Percentiles rank a stretch among this genome's conserved stretches.
phyloP scores from a whole-genome alignment of 1,284 basidiomycete genomes.

The Trichosporon sp. region DNA sequence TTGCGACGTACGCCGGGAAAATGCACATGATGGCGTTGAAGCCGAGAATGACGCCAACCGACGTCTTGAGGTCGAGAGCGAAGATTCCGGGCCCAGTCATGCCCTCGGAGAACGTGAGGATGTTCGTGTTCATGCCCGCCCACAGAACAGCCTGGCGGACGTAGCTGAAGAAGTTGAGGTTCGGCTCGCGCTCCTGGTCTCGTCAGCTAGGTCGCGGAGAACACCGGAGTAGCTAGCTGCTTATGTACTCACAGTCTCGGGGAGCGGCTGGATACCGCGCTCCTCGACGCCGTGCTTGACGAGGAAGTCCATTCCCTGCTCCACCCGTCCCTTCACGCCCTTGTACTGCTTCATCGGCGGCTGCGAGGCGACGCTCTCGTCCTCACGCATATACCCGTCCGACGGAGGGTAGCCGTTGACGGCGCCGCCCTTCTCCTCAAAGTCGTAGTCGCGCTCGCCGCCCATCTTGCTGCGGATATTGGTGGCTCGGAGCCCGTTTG shows the following conservation, averaged over 20 bases:
- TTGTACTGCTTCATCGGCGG: constrained; percentile 9
- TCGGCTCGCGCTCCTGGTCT: constrained; percentile 26
- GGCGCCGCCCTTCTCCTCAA: constrained; percentile 11
- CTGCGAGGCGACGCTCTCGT: constrained; percentile 8
- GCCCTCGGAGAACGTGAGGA: constrained; percentile 54
- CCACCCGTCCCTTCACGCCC: constrained; percentile 4
- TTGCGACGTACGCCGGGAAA: constrained; percentile 59
- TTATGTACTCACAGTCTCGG: constrained; percentile 44
- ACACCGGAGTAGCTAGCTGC: neutral
- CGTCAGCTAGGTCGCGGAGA: constrained; percentile 8
- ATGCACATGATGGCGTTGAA: constrained; percentile 42
- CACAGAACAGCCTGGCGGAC: constrained; percentile 52
- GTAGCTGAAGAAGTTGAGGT: constrained; percentile 39
- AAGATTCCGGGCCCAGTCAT: constrained; percentile 50
- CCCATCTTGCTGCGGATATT: neutral
- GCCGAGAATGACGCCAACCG: constrained; percentile 43
- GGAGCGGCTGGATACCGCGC: constrained; percentile 50
- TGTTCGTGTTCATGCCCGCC: constrained; percentile 54
- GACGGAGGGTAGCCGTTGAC: neutral
- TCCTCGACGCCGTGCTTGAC: constrained; percentile 54
- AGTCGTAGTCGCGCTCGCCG: neutral
- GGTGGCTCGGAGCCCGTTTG: neutral
- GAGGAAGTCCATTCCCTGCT: constrained; percentile 42
- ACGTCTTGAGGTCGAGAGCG: constrained; percentile 42
- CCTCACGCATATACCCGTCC: constrained; percentile 5